These are phyloP conservation scores for Nakazawaea holstii DNA, from an alignment of 805 yeast species.

Conservation along the genomic window DNA sequence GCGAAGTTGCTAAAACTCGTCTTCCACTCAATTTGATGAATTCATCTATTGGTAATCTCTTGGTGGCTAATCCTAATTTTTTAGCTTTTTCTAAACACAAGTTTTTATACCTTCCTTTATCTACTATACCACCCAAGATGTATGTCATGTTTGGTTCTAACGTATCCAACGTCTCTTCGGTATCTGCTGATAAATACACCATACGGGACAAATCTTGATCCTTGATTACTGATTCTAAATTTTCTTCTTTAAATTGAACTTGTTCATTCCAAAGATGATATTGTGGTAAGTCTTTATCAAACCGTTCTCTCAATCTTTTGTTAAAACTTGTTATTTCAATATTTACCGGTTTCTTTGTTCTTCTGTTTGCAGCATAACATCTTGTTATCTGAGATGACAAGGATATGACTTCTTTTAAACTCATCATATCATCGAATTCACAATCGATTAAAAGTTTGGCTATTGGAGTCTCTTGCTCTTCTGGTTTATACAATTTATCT, in stretches of 20 bases:
- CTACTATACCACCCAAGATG: conserved; percentile 93
- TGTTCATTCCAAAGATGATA: conserved; percentile 62
- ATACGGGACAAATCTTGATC: conserved; percentile 31
- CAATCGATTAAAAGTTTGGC: conserved; percentile 75
- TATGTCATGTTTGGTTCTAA: conserved; percentile 71
- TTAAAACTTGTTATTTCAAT: conserved; percentile 61
- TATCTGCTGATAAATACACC: conserved; percentile 83
- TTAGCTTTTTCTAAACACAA: conserved; percentile 81
- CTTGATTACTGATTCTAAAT: conserved; percentile 25
- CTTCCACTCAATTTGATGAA: conserved; percentile 80
- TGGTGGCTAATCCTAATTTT: conserved; percentile 62
- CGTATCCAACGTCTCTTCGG: conserved; percentile 60
- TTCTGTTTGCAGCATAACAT: conserved; percentile 72
- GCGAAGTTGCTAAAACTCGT: conserved; percentile 87
- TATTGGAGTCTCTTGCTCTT: conserved; percentile 42
- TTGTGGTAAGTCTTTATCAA: conserved; percentile 56
- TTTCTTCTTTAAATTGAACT: conserved; percentile 42
- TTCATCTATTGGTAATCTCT: conserved; percentile 81
- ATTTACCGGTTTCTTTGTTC: conserved; percentile 50
- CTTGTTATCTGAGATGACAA: conserved; percentile 77
- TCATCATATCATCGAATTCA: conserved; percentile 87
- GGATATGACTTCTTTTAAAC: conserved; percentile 61
- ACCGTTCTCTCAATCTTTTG: conserved; percentile 60
- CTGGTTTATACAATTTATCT: conserved; percentile 28
- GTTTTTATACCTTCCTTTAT: conserved; percentile 82